Percentiles rank a stretch among this genome's conserved stretches.
Conservation (phyloP, 176 grass and related monocot species). For the Juncus effusus region DNA sequence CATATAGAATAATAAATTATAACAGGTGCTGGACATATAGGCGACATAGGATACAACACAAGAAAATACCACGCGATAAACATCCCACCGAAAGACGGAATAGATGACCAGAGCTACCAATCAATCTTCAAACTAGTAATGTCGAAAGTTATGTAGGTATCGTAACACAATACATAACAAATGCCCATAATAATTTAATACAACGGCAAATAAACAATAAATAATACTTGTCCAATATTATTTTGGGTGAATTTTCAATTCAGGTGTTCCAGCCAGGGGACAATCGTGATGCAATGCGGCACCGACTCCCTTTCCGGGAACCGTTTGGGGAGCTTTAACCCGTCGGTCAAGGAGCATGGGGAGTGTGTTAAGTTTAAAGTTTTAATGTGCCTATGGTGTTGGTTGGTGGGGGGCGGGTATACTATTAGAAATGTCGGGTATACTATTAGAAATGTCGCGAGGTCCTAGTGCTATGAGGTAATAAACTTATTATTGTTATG, state of each 20-base stretch:
- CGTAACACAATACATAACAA: too few relatives aligned
- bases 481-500: background rate
- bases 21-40: slow-evolving; percentile 49
- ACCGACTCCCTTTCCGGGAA: slow-evolving; percentile 85
- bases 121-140: slow-evolving; percentile 81
- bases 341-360: slow-evolving; percentile 72
- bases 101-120: slow-evolving; percentile 92
- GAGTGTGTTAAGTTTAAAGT: slow-evolving; percentile 86
- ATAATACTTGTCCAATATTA: too few relatives aligned
- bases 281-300: slow-evolving; percentile 84
- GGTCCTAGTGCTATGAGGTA: slow-evolving; percentile 96
- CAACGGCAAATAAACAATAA: too few relatives aligned
- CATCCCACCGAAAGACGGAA: slow-evolving; percentile 78
- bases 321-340: slow-evolving; percentile 82
- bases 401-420: slow-evolving; percentile 85
- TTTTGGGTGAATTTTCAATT: too few relatives aligned
- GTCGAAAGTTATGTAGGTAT: slow-evolving; percentile 58
- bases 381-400: slow-evolving; percentile 89
- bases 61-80: slow-evolving; percentile 82
- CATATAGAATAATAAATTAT: too few relatives aligned
- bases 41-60: slow-evolving; percentile 55
- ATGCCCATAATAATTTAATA: too few relatives aligned
- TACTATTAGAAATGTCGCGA: slow-evolving; percentile 90
- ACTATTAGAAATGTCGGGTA: slow-evolving; percentile 82
- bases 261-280: slow-evolving; percentile 67